Conservation (phyloP, 257 asterid genomes). For the Haberlea rhodopensis region DNA sequence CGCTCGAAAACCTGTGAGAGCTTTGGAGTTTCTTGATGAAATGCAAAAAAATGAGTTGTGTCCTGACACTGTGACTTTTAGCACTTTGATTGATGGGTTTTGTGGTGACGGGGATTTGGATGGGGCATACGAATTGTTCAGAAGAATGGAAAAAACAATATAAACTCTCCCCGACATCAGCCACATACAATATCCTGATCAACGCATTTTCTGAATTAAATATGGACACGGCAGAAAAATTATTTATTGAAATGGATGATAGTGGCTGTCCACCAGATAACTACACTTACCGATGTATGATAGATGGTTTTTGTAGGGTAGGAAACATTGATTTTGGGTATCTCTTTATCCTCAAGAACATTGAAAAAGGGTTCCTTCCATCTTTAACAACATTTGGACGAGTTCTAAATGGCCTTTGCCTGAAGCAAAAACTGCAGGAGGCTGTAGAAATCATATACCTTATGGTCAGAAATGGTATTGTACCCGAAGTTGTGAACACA, state of each 20-base stretch:
- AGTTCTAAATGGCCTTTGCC: slow-evolving; percentile 72
- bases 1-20: slow-evolving; percentile 47
- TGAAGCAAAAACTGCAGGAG: slow-evolving; percentile 58
- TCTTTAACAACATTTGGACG: slow-evolving; percentile 64
- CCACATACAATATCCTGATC: slow-evolving; percentile 67
- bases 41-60: slow-evolving; percentile 48
- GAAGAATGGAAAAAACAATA: slow-evolving; percentile 54
- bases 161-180: slow-evolving; percentile 54
- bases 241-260: slow-evolving; percentile 62
- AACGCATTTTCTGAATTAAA: slow-evolving; percentile 60
- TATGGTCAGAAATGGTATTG: no score
- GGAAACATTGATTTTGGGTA: slow-evolving; percentile 64
- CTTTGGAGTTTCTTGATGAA: slow-evolving; percentile 65
- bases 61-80: slow-evolving; percentile 70
- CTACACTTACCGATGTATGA: slow-evolving; percentile 73
- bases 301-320: slow-evolving; percentile 75
- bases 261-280: no score
- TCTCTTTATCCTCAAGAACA: slow-evolving; percentile 47
- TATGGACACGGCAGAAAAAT: slow-evolving; percentile 52
- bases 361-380: slow-evolving; percentile 57
- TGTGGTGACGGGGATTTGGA: slow-evolving; percentile 64
- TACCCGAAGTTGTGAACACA: no score
- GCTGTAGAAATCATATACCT: no score
- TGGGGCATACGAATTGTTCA: slow-evolving; percentile 59
- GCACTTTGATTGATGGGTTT: slow-evolving; percentile 76